Evolutionary conservation across 192 early-diverging fungal genomes (phyloP).

Genomic region (Entomortierella beljakovae): DNA sequence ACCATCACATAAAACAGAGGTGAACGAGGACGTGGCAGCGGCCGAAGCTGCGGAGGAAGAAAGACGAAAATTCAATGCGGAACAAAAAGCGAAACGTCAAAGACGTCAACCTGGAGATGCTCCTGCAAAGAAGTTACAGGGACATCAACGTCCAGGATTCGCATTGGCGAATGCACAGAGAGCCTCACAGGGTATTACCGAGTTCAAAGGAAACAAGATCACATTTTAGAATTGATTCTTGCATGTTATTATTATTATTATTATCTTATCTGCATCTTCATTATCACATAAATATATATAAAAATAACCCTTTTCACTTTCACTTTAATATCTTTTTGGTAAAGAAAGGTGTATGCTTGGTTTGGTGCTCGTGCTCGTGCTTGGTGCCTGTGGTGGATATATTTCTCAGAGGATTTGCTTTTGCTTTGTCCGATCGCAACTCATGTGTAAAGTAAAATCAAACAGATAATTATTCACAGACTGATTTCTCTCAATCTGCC

Average conservation of each 20-base stretch:
- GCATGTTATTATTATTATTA: no score
- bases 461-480: no score
- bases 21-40: background rate
- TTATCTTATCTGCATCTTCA: no score
- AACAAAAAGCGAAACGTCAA: slow-evolving; percentile 47
- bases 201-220: slow-evolving; percentile 77
- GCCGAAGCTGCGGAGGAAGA: slow-evolving; percentile 23
- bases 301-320: background rate
- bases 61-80: slow-evolving; percentile 22
- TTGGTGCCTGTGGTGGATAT: no score
- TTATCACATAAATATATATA: no score
- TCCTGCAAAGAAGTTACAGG: slow-evolving; percentile 44
- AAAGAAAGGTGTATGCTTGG: background rate
- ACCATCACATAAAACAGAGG: slow-evolving; percentile 17
- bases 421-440: no score
- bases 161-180: slow-evolving; percentile 59
- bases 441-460: no score
- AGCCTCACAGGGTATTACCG: slow-evolving; percentile 58
- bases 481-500: no score
- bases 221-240: slow-evolving; percentile 71
- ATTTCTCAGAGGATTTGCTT: no score
- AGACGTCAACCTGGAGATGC: slow-evolving; percentile 41
- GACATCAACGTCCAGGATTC: slow-evolving; percentile 57
- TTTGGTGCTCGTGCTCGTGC: no score
- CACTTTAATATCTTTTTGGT: background rate